phyloP scores from a whole-genome alignment of 345 rosid genomes.

The Brassica nigra region DNA sequence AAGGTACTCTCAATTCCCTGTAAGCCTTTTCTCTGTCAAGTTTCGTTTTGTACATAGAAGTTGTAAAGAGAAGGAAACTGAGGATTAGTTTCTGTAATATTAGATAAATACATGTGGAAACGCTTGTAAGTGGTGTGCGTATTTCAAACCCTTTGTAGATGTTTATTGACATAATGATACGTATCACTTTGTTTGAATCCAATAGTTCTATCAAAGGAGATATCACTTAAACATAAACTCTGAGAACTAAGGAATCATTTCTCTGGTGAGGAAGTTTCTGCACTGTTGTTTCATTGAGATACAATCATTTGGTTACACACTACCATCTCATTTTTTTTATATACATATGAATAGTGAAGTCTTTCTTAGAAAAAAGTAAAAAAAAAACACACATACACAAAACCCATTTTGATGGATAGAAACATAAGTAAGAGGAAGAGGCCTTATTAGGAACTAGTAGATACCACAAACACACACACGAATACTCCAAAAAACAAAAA shows the following conservation, averaged over 20 bases:
- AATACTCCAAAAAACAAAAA: slow-evolving; percentile 28
- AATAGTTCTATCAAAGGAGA: neutral
- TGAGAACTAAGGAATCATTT: neutral
- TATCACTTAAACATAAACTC: neutral
- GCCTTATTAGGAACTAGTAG: slow-evolving; percentile 38
- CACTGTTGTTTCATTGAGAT: neutral
- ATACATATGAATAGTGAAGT: slow-evolving; percentile 16
- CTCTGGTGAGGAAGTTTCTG: neutral
- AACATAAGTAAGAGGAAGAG: slow-evolving; percentile 8
- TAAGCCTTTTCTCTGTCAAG: slow-evolving; percentile 6
- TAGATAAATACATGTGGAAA: slow-evolving; percentile 1
- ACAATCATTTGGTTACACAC: slow-evolving; percentile 8
- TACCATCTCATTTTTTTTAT: slow-evolving; percentile 31
- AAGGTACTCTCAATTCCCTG: slow-evolving; percentile 16
- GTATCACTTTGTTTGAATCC: too few relatives aligned
- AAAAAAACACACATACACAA: slow-evolving; percentile 25
- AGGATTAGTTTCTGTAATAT: slow-evolving; percentile 25
- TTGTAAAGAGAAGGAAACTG: slow-evolving; percentile 22
- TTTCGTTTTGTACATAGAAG: slow-evolving; percentile 27
- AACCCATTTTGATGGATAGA: slow-evolving; percentile 7
- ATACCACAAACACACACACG: slow-evolving; percentile 26
- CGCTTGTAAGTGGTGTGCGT: slow-evolving; percentile 13
- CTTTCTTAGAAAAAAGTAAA: neutral
- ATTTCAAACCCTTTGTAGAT: slow-evolving; percentile 6
- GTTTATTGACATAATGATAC: neutral